phyloP scores from a whole-genome alignment of 371 early-diverging fungal genomes.

The Mortierella sp. region DNA sequence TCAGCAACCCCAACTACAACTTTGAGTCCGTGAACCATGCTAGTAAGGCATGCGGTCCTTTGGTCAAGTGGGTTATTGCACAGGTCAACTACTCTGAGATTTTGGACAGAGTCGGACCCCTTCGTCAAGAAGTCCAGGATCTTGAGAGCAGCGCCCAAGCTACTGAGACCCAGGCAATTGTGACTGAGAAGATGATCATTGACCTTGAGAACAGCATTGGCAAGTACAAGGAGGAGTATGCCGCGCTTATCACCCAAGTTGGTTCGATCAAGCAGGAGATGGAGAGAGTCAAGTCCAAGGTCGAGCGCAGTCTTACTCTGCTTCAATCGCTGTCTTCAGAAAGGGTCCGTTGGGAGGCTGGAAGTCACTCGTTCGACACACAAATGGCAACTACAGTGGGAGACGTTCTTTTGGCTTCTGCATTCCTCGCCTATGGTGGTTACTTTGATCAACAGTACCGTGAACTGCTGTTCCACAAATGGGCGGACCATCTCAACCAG shows the following conservation, averaged over 20 bases:
- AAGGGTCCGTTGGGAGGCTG: constrained; percentile 92
- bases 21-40: constrained; percentile 97
- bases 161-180: constrained; percentile 76
- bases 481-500: constrained; percentile 80
- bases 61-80: constrained; percentile 98
- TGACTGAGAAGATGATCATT: constrained; percentile 83
- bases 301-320: constrained; percentile 90
- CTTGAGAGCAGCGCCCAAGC: constrained; percentile 85
- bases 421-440: constrained; percentile 96
- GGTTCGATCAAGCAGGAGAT: constrained; percentile 94
- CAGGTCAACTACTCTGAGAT: constrained; percentile 95
- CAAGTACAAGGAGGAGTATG: constrained; percentile 96
- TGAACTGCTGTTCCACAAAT: constrained; percentile 78
- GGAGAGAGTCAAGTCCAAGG: constrained; percentile 93
- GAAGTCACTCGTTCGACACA: constrained; percentile 91
- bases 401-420: constrained; percentile 93
- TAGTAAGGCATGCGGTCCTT: constrained; percentile 98
- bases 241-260: constrained; percentile 92
- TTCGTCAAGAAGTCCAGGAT: constrained; percentile 90
- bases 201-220: constrained; percentile 91
- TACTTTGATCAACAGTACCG: constrained; percentile 98
- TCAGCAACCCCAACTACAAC: constrained; percentile 88
- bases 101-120: constrained; percentile 93
- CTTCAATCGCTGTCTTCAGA: constrained; percentile 94
- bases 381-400: constrained; percentile 99